Conservation (phyloP, 208 protist genomes). For the Acanthamoeba triangularis region DNA sequence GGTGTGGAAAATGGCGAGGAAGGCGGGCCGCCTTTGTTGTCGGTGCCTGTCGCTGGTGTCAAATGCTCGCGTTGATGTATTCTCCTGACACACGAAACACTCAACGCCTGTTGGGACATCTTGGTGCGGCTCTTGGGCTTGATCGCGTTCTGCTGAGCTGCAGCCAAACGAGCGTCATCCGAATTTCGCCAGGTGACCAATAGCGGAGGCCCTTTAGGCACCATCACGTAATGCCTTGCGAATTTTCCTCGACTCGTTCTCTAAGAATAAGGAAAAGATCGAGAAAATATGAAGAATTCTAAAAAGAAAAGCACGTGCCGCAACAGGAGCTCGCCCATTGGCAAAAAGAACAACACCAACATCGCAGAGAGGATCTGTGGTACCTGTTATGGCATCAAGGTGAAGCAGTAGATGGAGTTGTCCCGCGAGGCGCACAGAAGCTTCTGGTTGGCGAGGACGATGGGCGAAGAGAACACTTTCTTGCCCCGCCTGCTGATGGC, state of each 20-base stretch:
- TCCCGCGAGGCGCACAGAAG: neutral
- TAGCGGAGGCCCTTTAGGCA: neutral
- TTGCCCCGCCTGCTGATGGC: neutral
- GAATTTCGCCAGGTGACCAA: neutral
- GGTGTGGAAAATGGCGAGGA: slow-evolving; percentile 15
- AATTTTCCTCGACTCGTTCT: neutral
- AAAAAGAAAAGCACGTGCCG: neutral
- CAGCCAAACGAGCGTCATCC: neutral
- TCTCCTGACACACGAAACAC: neutral
- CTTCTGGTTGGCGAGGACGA: neutral
- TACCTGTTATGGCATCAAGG: neutral
- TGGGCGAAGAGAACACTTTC: neutral
- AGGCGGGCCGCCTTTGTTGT: neutral
- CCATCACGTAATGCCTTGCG: too few relatives aligned
- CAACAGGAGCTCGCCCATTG: too few relatives aligned
- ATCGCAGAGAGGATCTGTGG: neutral
- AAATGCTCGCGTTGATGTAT: neutral
- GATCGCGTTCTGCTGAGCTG: neutral
- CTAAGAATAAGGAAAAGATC: neutral
- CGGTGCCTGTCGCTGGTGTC: neutral
- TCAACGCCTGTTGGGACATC: neutral
- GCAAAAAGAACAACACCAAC: too few relatives aligned
- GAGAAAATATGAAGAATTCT: neutral
- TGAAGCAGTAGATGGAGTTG: neutral
- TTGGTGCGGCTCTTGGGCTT: neutral